Conservation (phyloP, 2,329 filamentous ascomycete genomes). For the Paraphoma chrysanthemicola region DNA sequence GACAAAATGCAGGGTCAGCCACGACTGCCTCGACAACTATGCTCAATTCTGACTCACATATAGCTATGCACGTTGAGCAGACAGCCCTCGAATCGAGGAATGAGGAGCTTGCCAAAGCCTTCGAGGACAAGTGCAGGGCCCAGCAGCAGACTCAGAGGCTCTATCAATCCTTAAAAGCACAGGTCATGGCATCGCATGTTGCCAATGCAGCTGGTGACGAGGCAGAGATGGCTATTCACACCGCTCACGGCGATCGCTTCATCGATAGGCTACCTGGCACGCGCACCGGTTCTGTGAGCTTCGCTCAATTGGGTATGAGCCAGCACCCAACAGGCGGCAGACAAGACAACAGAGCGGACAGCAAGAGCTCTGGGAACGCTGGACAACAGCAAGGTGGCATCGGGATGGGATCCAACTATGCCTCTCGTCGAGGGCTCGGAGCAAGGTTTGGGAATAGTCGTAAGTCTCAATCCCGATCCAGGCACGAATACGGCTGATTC, state of each 20-base stretch:
- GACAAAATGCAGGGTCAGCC: constrained; percentile 67
- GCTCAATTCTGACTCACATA: not conserved
- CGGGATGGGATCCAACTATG: constrained; percentile 23
- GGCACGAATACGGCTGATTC: constrained; percentile 6
- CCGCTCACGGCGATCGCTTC: constrained; percentile 35
- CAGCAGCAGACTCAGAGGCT: constrained; percentile 71
- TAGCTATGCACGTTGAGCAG: constrained; percentile 67
- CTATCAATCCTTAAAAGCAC: constrained; percentile 64
- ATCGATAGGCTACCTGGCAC: constrained; percentile 39
- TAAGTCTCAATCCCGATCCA: constrained; percentile 19
- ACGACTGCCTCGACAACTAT: not conserved
- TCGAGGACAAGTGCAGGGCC: constrained; percentile 74
- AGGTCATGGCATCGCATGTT: constrained; percentile 61
- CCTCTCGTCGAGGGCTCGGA: constrained; percentile 21
- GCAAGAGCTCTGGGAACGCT: constrained; percentile 35
- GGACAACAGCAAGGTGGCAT: constrained; percentile 28
- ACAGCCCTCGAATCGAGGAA: constrained; percentile 72
- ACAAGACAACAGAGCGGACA: constrained; percentile 26
- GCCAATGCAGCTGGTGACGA: constrained; percentile 62
- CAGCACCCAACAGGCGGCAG: constrained; percentile 20
- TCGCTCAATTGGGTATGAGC: constrained; percentile 21
- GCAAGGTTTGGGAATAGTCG: constrained; percentile 23
- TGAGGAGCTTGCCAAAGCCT: constrained; percentile 70
- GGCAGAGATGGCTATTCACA: constrained; percentile 39
- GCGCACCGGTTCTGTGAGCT: constrained; percentile 30